These are phyloP conservation scores for Pisolithus sp. DNA, from an alignment of 768 basidiomycete species.

Conservation along the genomic window DNA sequence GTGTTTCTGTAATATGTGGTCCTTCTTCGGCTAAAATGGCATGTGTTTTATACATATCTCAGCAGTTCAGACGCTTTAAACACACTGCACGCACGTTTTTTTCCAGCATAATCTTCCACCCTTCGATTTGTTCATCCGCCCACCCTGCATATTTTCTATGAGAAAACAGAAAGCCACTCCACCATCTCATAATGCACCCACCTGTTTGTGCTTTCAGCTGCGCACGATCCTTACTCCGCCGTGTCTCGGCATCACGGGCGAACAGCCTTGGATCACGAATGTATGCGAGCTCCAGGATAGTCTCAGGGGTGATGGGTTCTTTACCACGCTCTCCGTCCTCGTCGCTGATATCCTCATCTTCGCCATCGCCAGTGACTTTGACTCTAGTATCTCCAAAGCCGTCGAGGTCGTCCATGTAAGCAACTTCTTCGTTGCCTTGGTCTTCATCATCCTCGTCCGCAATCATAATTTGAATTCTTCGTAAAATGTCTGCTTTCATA, in stretches of 20 bases:
- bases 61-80: conserved; percentile 2
- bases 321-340: conserved; percentile 25
- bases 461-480: conserved; percentile 61
- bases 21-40: conserved; percentile 56
- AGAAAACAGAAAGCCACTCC: not conserved
- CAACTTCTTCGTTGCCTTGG: conserved; percentile 17
- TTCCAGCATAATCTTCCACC: conserved; percentile 88
- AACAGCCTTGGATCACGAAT: conserved; percentile 70
- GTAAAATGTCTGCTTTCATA: conserved; percentile 80
- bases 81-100: conserved; percentile 55
- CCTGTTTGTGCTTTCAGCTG: conserved; percentile 69
- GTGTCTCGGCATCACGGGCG: conserved; percentile 65
- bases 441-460: conserved; percentile 57
- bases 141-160: conserved; percentile 40
- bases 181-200: conserved; percentile 16
- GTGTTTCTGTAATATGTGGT: conserved; percentile 67
- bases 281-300: conserved; percentile 71
- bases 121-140: conserved; percentile 84
- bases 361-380: conserved; percentile 54
- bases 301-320: conserved; percentile 40
- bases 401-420: conserved; percentile 41
- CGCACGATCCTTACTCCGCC: conserved; percentile 59
- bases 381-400: conserved; percentile 35
- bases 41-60: not conserved
- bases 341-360: conserved; percentile 40